These are phyloP conservation scores for Lepidium sativum DNA, from an alignment of 345 rosid genomes.

Conservation along the genomic window DNA sequence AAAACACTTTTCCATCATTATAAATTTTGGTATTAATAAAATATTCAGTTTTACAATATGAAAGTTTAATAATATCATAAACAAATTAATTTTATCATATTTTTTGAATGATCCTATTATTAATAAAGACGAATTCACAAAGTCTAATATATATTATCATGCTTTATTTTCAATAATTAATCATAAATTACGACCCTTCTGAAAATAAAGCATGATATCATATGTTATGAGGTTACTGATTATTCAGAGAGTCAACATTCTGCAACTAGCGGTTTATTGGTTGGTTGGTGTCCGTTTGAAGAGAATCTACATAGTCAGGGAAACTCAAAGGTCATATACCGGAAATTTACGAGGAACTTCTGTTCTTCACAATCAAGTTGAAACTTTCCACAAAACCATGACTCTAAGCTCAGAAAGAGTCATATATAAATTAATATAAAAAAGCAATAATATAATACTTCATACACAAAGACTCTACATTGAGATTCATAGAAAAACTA, in stretches of 20 bases:
- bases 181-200: no score
- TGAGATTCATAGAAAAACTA: not conserved
- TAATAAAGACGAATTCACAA: no score
- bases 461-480: not conserved
- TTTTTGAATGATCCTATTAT: no score
- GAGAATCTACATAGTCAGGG: not conserved
- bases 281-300: not conserved
- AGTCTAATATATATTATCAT: no score
- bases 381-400: not conserved
- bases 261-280: not conserved
- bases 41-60: not conserved
- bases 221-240: not conserved
- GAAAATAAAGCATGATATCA: no score
- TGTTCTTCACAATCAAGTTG: not conserved
- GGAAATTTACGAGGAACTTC: slow-evolving; percentile 11
- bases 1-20: no score
- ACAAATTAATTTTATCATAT: no score
- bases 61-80: not conserved
- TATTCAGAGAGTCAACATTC: not conserved
- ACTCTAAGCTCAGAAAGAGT: not conserved
- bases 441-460: not conserved
- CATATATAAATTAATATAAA: not conserved
- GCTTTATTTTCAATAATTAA: no score
- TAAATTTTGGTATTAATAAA: not conserved
- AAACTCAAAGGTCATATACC: not conserved